phyloP scores from a whole-genome alignment of 106 monocot species.

The Platanthera zijinensis region DNA sequence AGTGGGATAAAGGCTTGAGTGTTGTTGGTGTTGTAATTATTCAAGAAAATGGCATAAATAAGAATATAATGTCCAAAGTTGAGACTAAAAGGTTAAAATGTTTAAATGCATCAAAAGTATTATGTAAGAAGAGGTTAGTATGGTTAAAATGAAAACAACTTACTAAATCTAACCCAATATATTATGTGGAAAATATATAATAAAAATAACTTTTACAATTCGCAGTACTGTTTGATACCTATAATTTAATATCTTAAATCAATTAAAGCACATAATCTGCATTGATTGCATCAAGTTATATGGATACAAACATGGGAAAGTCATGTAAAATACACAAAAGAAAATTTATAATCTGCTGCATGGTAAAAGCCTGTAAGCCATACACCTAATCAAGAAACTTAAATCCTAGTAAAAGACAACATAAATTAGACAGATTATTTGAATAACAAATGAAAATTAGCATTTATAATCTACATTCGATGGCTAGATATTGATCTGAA shows the following conservation, averaged over 20 bases:
- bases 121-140: no score
- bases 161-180: background rate
- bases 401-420: background rate
- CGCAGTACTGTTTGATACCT: background rate
- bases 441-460: background rate
- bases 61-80: no score
- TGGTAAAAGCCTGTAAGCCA: background rate
- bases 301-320: background rate
- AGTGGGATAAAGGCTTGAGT: no score
- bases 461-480: background rate
- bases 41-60: no score
- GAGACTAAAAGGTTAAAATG: no score
- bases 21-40: no score
- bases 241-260: background rate
- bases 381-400: background rate
- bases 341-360: no score
- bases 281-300: background rate
- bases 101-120: no score
- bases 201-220: background rate
- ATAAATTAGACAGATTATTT: background rate
- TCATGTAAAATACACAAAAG: background rate
- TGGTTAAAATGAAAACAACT: background rate
- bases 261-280: background rate
- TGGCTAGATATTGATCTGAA: background rate
- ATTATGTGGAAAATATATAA: background rate